phyloP scores from a whole-genome alignment of 352 stramenopile genomes.

The Globisporangium recalcitrans region DNA sequence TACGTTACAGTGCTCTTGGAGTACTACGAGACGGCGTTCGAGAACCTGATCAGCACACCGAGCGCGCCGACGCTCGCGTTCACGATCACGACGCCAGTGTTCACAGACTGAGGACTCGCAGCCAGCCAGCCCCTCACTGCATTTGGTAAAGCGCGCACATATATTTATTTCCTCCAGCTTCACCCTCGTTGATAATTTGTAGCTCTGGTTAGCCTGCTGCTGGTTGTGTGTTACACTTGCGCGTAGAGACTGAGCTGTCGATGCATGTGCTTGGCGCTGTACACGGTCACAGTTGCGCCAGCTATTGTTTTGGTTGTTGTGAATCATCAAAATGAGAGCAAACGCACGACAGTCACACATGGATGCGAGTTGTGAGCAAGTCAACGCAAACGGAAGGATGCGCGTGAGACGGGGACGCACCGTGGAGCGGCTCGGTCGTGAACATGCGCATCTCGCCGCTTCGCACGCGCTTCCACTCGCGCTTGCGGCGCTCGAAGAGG shows the following conservation, averaged over 20 bases:
- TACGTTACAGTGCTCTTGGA: slow-evolving; percentile 78
- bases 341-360: slow-evolving; percentile 16
- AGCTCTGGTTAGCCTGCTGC: background rate
- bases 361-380: background rate
- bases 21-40: slow-evolving; percentile 75
- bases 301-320: slow-evolving; percentile 32
- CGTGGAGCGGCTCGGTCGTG: slow-evolving; percentile 60
- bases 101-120: slow-evolving; percentile 36
- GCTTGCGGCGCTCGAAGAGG: slow-evolving; percentile 63
- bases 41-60: slow-evolving; percentile 39
- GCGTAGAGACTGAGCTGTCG: slow-evolving; percentile 71
- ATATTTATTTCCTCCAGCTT: slow-evolving; percentile 9
- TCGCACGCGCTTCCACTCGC: slow-evolving; percentile 71
- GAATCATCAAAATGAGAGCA: slow-evolving; percentile 5
- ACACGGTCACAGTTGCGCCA: slow-evolving; percentile 62
- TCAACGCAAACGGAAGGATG: background rate
- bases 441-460: slow-evolving; percentile 70
- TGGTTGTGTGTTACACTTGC: slow-evolving; percentile 30
- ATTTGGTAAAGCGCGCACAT: slow-evolving; percentile 1
- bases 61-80: slow-evolving; percentile 73
- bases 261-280: slow-evolving; percentile 73
- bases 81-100: slow-evolving; percentile 67
- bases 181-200: background rate
- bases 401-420: slow-evolving; percentile 18
- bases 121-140: background rate